Base-by-base conservation (phyloP, 1,284 basidiomycete genomes). In the Sphaerobolus stellatus region DNA sequence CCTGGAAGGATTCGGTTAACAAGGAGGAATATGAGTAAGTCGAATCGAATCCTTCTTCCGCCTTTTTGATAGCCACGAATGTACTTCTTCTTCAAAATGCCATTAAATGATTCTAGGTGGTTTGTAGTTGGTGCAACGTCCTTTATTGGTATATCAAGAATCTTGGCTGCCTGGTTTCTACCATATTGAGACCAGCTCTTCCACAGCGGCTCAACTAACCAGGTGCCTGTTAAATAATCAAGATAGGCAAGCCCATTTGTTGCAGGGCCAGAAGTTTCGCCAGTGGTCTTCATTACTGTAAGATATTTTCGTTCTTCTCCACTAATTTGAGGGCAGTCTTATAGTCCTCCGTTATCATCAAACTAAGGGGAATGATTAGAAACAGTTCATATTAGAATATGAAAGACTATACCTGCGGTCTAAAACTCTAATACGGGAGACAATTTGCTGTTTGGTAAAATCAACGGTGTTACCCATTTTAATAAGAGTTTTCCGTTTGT, bases 41-140 rank as follows among this genome's bases (percentile, higher is more conserved):
- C 70, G 41, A 69, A 62, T 3, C 67, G 61, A 8, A 72, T 62
- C 1, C 67, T 59, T 9, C 54, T 54, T 2, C 71, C 67, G 11
- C 59, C 62, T 28, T 62, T 63, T 38, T 68, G 65, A 60, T 60
- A 66, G 20, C 58, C 56, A 0, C 38, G 59, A 2, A 74, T 29
- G 48, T 72, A 59, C 31, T 65, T 68, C 9, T 58, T 38, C 57
- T 75, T 75, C 2, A 75, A 58, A 4, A 68, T 50, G 8, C 65
- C 60, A 48, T 75, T 75, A 59, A 76, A 74, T 0, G 71, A 68
- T 52, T 76, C 71, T 1, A 75, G 66, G 54, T 74, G 71, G 47
- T 75, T 75, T 29, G 72, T 75, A 1, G 73, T 75, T 0, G 70
- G 62, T n/a, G 73, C 48, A 6, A 75, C 62, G 7, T 58, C 62